Evolutionary conservation across 257 asterid species (phyloP), one percentile per base, ranked within the genome.

Genomic region (Nicotiana tabacum): DNA sequence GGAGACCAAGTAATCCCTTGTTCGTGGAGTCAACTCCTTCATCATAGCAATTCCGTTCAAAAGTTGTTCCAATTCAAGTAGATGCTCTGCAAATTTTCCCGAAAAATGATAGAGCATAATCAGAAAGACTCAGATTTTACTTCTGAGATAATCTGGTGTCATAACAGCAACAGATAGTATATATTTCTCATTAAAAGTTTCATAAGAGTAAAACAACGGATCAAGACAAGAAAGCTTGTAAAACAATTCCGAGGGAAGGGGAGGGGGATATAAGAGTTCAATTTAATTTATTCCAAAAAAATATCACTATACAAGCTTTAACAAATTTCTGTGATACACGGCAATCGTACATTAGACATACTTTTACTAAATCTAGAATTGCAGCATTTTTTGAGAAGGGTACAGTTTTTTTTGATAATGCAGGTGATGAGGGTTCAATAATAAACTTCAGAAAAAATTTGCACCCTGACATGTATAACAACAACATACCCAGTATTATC

Each of bases 21-120:
- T 91, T 66, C 98, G 94, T 69, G 58, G 90, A 64, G 97, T 95
- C 91, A 95, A 85, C 90, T 95, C 98, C 83, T 95, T 93, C 93
- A 93, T 86, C 86, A 91, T 86, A 64, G 97, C 94, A 85, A 94
- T 88, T 78, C 93, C 97, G 55, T 89, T 92, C 88, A 92, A 87
- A 85, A 93, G 98, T 77, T 89, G 97, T 80, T 90, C 96, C 90
- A 91, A 85, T 85, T 92, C 91, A 66, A 86, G 90, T 53, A 94
- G 87, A 86, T 89, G 93, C 69, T 84, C 97, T 93, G 87, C 83
- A 85, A 76, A 7, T 27, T 74, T 74, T 46, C 2, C 79, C 61
- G 48, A 13, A 21, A 66, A 74, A 43, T 7, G 69, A 51, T 76
- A 66, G 67, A 18, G 4, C 32, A 9, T 43, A 62, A 72, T 15